Evolutionary conservation across 2,329 filamentous ascomycete species (phyloP), one percentile per base, ranked within the genome.

Genomic region (Ophiostoma sp.): DNA sequence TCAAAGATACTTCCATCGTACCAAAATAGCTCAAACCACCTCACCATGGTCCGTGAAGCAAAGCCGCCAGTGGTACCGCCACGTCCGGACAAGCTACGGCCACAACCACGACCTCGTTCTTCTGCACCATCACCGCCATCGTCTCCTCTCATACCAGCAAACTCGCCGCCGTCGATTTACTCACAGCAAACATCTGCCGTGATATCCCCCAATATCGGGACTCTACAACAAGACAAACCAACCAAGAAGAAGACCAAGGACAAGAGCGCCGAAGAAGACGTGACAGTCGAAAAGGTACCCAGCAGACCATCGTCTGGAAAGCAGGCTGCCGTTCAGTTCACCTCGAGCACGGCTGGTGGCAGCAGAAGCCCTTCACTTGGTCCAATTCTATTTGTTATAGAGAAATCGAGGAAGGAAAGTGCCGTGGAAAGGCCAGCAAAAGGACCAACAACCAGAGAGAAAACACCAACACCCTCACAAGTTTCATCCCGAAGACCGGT

Each of bases 231-330:
- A 31, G 36, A 50, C 19, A 22, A 48, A 6, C 11, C 25, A 3
- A 39, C 31, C 12, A 48, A 33, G 28, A 42, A 50, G 17, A 8
- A 3, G 17, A 3, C 8, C 7, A 25, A 31, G 45, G 80, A 81
- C 73, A 76, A 80, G 59, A 79, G 19, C 22, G 22, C 17, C 7
- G 2, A 11, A 0, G 48, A 36, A 28, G 66, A 36, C 12, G 25
- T 31, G 28, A 19, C 45, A 25, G 9, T 42, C 59, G n/a, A 25
- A 25, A 39, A 39, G 33, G n/a, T 2, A 42, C 11, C 59, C 33
- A 42, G n/a, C 36, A 64, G 12, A 36, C 19, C 31, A 19, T 36
- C 57, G 31, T n/a, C 57, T 1, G 57, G 33, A n/a, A 39, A 36
- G 19, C 31, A 63, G 31, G 5, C 57, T 39, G 31, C 31, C 12